Evolutionary conservation across 129 eudicot genomes (phyloP).

Genomic region (Cynara cardunculus): DNA sequence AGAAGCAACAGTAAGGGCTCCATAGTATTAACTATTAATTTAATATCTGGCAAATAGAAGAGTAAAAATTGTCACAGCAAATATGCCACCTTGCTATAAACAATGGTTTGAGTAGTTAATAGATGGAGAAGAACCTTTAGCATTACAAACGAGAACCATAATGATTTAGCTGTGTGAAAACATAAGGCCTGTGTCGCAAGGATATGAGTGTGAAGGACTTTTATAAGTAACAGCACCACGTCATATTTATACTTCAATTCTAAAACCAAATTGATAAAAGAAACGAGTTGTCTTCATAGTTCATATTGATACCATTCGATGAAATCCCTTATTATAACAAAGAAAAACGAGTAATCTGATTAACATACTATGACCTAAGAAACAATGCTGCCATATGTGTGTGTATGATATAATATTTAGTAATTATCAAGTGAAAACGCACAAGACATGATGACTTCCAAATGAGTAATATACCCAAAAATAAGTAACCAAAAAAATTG

Average conservation of each 20-base stretch:
- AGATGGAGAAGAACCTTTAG: background rate
- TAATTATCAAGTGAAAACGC: background rate
- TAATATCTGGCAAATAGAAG: background rate
- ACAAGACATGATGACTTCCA: background rate
- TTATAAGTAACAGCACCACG: background rate
- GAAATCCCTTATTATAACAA: background rate
- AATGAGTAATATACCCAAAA: background rate
- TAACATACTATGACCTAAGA: background rate
- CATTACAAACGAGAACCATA: background rate
- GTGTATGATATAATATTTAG: background rate
- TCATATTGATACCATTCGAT: background rate
- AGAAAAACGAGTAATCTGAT: background rate
- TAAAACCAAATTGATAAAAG: background rate
- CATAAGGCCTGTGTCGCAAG: background rate
- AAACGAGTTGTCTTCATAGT: background rate
- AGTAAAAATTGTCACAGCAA: background rate
- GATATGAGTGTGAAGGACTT: background rate
- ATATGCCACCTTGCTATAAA: background rate
- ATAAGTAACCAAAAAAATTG: background rate
- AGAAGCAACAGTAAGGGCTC: constrained; percentile 7
- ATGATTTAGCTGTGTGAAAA: background rate
- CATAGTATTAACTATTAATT: background rate
- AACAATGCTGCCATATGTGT: background rate
- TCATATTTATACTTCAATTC: background rate
- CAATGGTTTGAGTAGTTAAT: background rate